Evolutionary conservation across 805 yeast genomes (phyloP).

Genomic region (Pichia pseudocactophila): DNA sequence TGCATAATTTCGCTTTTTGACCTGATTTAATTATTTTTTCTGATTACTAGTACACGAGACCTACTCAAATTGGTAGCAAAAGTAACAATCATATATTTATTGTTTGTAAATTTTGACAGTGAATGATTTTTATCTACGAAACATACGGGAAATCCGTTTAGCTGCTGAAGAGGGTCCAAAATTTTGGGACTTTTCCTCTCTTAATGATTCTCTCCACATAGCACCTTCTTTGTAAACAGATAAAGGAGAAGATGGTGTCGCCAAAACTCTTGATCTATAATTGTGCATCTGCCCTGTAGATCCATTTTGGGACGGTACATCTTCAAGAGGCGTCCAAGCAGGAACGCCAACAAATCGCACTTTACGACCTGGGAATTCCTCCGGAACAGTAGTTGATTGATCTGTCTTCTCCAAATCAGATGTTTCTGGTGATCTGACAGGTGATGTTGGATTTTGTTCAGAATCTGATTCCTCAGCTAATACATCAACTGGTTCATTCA

Average conservation of each 20-base stretch:
- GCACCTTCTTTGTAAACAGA: neutral
- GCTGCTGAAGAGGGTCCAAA: neutral
- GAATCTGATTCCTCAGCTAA: no score
- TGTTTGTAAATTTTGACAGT: no score
- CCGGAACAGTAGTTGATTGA: neutral
- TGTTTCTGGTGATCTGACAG: no score
- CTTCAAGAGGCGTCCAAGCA: constrained; percentile 43
- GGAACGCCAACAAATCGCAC: constrained; percentile 48
- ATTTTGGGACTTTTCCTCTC: neutral
- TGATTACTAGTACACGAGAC: no score
- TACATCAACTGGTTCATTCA: no score
- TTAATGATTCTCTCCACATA: neutral
- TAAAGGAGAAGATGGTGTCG: no score
- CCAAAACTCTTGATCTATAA: no score
- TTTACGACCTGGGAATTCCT: constrained; percentile 15
- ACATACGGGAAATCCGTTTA: constrained; percentile 6
- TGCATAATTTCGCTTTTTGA: no score
- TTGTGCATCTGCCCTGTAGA: no score
- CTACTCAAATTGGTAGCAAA: constrained; percentile 1
- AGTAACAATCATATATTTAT: neutral
- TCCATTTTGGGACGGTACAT: constrained; percentile 39
- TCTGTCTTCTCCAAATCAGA: neutral
- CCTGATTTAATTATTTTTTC: no score
- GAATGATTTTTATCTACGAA: no score
- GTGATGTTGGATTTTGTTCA: no score